A percentile compares a stretch with the other conserved stretches of the same genome.
These are phyloP conservation scores for Ceratobasidium sp. DNA, from an alignment of 1,284 basidiomycete genomes.

Conservation along the genomic window DNA sequence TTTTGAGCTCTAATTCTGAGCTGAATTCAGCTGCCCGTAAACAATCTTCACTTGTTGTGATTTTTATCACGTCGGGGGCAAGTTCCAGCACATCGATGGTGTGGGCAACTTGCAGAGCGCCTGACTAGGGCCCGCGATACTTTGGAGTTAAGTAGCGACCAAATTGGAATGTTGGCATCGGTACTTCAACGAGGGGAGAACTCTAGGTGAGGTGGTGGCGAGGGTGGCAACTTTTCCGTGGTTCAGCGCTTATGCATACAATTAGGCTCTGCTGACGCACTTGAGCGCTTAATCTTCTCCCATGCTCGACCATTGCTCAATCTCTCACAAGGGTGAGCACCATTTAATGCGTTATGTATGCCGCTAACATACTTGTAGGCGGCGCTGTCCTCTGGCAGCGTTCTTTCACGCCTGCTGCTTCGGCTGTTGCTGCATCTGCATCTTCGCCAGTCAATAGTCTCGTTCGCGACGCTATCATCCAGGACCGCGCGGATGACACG, in stretches of 20 bases:
- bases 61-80: no score
- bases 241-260: not conserved
- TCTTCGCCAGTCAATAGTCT: constrained; percentile 87
- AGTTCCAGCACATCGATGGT: no score
- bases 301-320: constrained; percentile 91
- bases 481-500: constrained; percentile 77
- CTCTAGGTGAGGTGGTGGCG: no score
- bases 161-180: no score
- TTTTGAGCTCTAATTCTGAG: no score
- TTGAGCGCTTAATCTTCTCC: no score
- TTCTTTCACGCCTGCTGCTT: constrained; percentile 88
- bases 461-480: constrained; percentile 89
- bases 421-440: constrained; percentile 75
- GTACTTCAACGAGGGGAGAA: no score
- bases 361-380: constrained; percentile 60
- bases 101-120: no score
- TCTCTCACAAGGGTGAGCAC: constrained; percentile 82
- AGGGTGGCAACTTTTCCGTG: not conserved
- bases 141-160: no score
- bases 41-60: constrained; percentile 34
- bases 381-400: constrained; percentile 93
- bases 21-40: no score
- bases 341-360: not conserved
- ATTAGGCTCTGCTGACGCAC: not conserved
- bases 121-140: no score